Evolutionary conservation across 2,329 filamentous ascomycete genomes (phyloP), one percentile per base, ranked within the genome.

Genomic region (Beauveria brongniartii): DNA sequence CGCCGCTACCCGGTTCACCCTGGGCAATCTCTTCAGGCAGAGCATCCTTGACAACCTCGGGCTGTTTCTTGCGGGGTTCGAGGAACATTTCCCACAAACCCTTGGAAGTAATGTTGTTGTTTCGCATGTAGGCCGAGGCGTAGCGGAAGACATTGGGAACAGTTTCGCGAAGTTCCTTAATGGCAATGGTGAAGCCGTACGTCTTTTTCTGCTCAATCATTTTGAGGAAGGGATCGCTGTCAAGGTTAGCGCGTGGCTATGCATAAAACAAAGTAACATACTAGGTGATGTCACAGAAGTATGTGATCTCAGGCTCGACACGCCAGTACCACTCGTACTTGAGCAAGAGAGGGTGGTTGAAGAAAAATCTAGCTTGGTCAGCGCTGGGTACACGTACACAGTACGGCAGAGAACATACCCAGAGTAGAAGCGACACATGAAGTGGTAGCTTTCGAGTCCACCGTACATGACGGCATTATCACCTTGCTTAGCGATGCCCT

Each of bases 301-400:
- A 99, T 78, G 93, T 97, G 84, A 99, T 97, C 77, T 99, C 94
- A 66, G 94, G 94, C 81, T 99, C 94, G 68, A 99, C 80, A 65
- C 94, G 91, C 94, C 94, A 99, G 80, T 99, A 99, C 94, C 94
- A 99, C 72, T 97, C 92, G 77, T 97, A 99, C 76, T 97, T 97
- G 71, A 90, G 84, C 51, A 99, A 83, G 40, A 97, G 84, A 65
- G 92, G 89, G 72, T 99, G 94, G 74, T 97, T 96, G 81, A 94
- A 99, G 78, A 99, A 99, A 77, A 95, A 94, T 48, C 91, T 84
- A 18, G 64, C 5, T 9, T 18, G 2, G 63, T 73, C 66, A 73
- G 71, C 57, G 18, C 28, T 14, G 8, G 12, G 5, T 26, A 12
- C 12, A 5, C 5, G n/a, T 3, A 16, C 6, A 28, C 20, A n/a